Evolutionary conservation across 1,139 yeast species (phyloP), one percentile per base, ranked within the genome.

Genomic region (Candida frijolesensis): DNA sequence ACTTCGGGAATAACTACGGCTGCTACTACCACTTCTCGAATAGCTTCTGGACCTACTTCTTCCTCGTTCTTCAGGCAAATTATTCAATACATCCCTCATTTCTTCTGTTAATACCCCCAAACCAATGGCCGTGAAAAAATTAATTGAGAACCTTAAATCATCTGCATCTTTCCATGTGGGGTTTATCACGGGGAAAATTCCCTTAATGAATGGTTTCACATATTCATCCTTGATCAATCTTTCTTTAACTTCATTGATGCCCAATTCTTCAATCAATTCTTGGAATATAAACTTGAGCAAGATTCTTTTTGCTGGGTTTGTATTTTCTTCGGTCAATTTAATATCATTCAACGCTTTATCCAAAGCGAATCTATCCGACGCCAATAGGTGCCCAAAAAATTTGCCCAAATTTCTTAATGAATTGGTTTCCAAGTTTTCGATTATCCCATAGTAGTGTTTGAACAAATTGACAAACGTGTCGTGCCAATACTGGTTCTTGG

Each of bases 81-180:
- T 50, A 37, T 52, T 54, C 53, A 89, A 70, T 12, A 72, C 76
- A 10, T 72, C 77, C 67, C 99, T 79, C 96, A 91, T 87, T 10
- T 72, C 80, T 45, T 90, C 96, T 0, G 98, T 92, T 52, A 94
- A 64, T 1, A 80, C 78, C 45, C 98, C 98, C 49, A 92, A 66
- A 0, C 96, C 96, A 57, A 94, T 90, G 1, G 97, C 97, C 0
- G 98, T 92, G 68, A 92, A 94, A 64, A 79, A 94, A 62, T 94
- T 94, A 63, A 92, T 90, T 1, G 96, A 81, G 64, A 91, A 94
- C 52, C 95, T 72, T 11, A 85, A 70, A 51, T 84, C 76, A n/a
- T 86, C 89, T 0, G 79, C 72, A 55, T 79, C 76, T 19, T 46
- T 70, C 72, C 35, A 82, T 74, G 59, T 71, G 61, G 55, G 68